Evolutionary conservation across 495 filamentous ascomycete species (phyloP), one percentile per base, ranked within the genome.

Genomic region (Tuber calosporum): DNA sequence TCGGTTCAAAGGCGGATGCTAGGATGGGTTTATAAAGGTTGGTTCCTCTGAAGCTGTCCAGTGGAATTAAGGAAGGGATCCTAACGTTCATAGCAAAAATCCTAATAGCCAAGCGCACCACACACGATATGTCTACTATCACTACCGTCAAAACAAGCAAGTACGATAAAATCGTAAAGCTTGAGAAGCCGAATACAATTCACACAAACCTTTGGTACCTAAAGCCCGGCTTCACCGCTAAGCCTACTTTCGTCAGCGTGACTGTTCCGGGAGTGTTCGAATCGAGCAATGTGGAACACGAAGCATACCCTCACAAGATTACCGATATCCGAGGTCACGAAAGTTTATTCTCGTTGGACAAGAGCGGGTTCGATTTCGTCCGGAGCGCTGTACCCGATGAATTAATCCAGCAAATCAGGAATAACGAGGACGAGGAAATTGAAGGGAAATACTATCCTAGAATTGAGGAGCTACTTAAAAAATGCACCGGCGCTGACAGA

Each of bases 291-390:
- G 26, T 62, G 26, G 53, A 62, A 30, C 53, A 62, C 53, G 53
- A 62, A 34, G 53, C 53, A 13, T 58, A 58, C 53, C 53, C 11
- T 19, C 53, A 34, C 53, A 26, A 34, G 53, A 8, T 43, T 42
- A 43, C 68, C 19, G 22, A 69, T 43, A 34, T 69, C 20, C 68
- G 68, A 30, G 68, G 39, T 4, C 68, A 69, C 26, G 39, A 69
- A n/a, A 8, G n/a, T 17, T 11, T 69, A n/a, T 69, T 69, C 37
- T 39, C 68, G 39, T 69, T 69, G 39, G 68, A 69, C 42, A 69
- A 43, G 42, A 69, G 39, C 26, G 68, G 68, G 17, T 42, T 69
- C 42, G 68, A 69, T 34, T 40, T 69, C 42, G 0, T 40, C 22
- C 53, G 34, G 0, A 30, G 43, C 38, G 4, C 42, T n/a, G 11